Base-by-base conservation (phyloP, 176 grass and related monocot species). In the Poa annua region DNA sequence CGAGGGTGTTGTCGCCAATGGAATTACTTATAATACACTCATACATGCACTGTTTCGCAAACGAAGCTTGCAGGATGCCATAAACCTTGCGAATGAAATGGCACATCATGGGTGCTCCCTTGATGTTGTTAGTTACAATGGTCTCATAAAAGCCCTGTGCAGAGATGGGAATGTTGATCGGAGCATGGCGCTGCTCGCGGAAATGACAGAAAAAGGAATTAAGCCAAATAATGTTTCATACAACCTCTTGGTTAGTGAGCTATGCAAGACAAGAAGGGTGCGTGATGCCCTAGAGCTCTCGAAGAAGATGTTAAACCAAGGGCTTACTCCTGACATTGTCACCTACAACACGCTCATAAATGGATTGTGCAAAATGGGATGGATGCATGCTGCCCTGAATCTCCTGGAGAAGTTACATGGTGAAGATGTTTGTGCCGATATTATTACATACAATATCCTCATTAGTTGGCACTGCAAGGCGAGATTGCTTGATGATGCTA, bases 391-490 rank as follows among this genome's bases (percentile, higher is more conserved):
- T 55, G 92, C 90, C 84, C 83, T 98, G 83, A 94, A 95, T 86
- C 87, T 95, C 51, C 76, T 95, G 80, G 96, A 95, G 24, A 93
- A 92, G 82, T 78, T 95, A 25, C 89, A 91, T 33, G 84, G 80
- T 66, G 92, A 93, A 91, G 74, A 92, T 75, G 78, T 98, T 73
- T 12, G 39, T 57, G 88, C 96, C 13, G 90, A 93, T 90, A 87
- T 85, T 84, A 77, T 95, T 74, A 93, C 96, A 25, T 98, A 98
- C 66, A 98, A 98, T 86, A 98, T 90, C 88, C 88, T 98, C 54
- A 95, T 95, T 45, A 98, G 91, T 85, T 98, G 96, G 92, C 92
- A 98, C 76, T 95, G 88, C 90, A 98, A 98, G 82, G 85, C 49
- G 48, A 93, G 85, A 76, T 86, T 91, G 85, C 67, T 93, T 85